A percentile compares a stretch with the other conserved stretches of the same genome.
phyloP scores from a whole-genome alignment of 169 alveolate genomes.

The Besnoitia besnoiti region DNA sequence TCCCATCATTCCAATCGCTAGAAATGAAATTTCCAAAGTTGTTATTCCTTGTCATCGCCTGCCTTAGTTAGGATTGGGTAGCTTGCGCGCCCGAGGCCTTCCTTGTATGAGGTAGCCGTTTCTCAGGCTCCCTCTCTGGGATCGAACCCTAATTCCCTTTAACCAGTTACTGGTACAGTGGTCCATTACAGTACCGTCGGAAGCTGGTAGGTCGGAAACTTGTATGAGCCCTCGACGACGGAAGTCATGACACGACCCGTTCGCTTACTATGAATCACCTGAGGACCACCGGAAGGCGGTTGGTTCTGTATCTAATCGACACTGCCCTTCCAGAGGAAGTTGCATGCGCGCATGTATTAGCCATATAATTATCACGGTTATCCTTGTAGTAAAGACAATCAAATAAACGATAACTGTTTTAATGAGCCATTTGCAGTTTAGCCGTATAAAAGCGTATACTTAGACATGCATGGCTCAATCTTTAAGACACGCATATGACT shows the following conservation, averaged over 20 bases:
- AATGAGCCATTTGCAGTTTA: conserved; percentile 86
- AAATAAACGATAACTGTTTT: conserved; percentile 79
- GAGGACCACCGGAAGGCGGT: conserved; percentile 53
- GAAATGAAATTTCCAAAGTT: conserved; percentile 82
- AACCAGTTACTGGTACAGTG: conserved; percentile 94
- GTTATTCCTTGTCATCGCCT: conserved; percentile 94
- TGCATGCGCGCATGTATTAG: conserved; percentile 66
- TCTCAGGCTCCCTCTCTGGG: conserved; percentile 97
- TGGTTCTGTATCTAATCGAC: conserved; percentile 64
- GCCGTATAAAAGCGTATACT: conserved; percentile 72
- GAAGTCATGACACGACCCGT: conserved; percentile 62
- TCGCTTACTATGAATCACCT: conserved; percentile 67
- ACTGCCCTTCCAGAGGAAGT: conserved; percentile 57
- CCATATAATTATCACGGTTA: conserved; percentile 68
- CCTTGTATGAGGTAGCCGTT: conserved; percentile 96
- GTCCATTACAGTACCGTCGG: conserved; percentile 93
- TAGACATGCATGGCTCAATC: too few relatives aligned
- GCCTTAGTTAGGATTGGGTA: too few relatives aligned
- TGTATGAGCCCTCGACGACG: conserved; percentile 70
- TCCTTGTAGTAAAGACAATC: conserved; percentile 60
- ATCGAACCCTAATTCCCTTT: conserved; percentile 96
- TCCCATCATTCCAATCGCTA: conserved; percentile 91
- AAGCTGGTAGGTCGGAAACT: conserved; percentile 74
- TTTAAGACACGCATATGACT: too few relatives aligned
- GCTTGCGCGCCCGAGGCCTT: conserved; percentile 97